Percentiles rank a stretch among this genome's conserved stretches.
Evolutionary conservation across 1,284 basidiomycete species (phyloP).

Genomic region (Agroathelia rolfsii): DNA sequence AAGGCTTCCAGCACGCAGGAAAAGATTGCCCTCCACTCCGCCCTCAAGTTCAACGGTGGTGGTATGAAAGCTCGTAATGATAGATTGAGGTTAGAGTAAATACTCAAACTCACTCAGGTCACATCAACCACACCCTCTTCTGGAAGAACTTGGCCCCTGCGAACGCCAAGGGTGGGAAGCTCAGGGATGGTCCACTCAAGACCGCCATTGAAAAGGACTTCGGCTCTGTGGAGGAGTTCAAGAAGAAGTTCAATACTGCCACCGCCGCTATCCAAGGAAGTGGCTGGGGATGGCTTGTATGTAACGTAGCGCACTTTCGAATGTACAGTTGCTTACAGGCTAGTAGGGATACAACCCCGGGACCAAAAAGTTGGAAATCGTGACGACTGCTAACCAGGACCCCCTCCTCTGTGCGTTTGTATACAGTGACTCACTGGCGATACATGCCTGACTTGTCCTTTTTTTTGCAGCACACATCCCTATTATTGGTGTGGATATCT

Average conservation of each 20-base stretch:
- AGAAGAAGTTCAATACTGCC: conserved; percentile 73
- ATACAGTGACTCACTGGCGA: background rate
- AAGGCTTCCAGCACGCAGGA: conserved; percentile 64
- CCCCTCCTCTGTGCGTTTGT: conserved; percentile 63
- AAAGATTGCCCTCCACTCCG: conserved; percentile 77
- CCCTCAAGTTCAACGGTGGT: conserved; percentile 89
- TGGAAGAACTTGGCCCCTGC: conserved; percentile 90
- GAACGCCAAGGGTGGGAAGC: conserved; percentile 52
- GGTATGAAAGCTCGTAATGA: conserved; percentile 34
- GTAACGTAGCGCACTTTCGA: conserved; percentile 19
- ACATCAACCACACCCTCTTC: conserved; percentile 91
- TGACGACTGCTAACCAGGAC: conserved; percentile 95
- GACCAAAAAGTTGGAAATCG: conserved; percentile 76
- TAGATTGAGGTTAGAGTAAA: conserved; percentile 2
- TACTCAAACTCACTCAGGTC: conserved; percentile 54
- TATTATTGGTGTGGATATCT: conserved; percentile 94
- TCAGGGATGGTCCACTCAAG: conserved; percentile 69
- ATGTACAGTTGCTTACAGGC: conserved; percentile 4
- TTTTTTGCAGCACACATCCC: conserved; percentile 60
- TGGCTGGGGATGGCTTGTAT: conserved; percentile 95
- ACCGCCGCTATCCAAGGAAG: conserved; percentile 96
- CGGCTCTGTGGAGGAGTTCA: conserved; percentile 78
- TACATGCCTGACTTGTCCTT: conserved; percentile 9
- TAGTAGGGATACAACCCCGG: conserved; percentile 60
- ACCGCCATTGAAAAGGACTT: conserved; percentile 77